Base-by-base conservation (phyloP, 23 red algal species). In the Pyropia haitanensis region DNA sequence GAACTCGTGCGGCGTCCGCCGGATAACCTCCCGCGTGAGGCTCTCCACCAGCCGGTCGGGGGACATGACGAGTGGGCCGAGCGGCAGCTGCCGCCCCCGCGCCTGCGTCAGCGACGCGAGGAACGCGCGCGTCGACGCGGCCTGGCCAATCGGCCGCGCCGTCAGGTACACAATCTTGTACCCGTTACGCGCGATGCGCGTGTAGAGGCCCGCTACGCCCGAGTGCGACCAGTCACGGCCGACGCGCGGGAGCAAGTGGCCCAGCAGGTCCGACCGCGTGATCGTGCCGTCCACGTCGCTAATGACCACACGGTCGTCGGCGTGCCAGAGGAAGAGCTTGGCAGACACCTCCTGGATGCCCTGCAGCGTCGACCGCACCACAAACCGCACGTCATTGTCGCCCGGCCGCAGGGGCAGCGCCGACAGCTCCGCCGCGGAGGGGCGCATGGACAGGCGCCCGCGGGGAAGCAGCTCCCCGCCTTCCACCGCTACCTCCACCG, bases 271-370 rank as follows among this genome's bases (percentile, higher is more conserved):
- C 51, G 77, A 85, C 5, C 87, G 74, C 1, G 94, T 98, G 46
- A 98, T 98, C 6, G 94, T 98, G 18, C 94, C 94, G 77, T 98
- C 94, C 25, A 98, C 85, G 61, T 98, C 94, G 46, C 75, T 83
- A 48, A 98, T 79, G 7, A 82, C 72, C 24, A 98, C 82, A 31
- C 81, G 86, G 27, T 65, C 70, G 39, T 98, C 79, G 22, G 65
- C 67, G 16, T 67, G 66, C 94, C 94, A 98, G 0, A 98, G 69
- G 71, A 90, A 98, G n/a, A 98, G 82, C 25, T 76, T 53, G 2
- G 74, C 50, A 62, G 68, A 77, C 22, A 84, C 67, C 67, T 86
- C 72, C 64, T 85, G 80, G 10, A 65, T 24, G n/a, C 69, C 69
- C 44, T 85, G 69, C 17, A 85, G 29, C 2, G 58, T 24, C 23